Conservation (phyloP, 768 basidiomycete genomes). For the Rickenella mellea region DNA sequence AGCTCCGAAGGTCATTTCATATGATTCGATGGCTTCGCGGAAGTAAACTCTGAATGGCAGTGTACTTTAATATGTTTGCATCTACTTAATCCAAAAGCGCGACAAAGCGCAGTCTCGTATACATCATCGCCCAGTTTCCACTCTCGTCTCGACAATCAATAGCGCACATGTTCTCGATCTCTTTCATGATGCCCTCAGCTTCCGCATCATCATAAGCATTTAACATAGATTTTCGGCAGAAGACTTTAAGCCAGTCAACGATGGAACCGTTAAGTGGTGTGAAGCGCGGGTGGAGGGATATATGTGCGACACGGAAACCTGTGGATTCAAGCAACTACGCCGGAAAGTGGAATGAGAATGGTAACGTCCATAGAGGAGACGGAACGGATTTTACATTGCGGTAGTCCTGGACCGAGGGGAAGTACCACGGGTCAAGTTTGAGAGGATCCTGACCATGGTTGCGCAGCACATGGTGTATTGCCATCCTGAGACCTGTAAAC, state of each 20-base stretch:
- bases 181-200: slow-evolving; percentile 49
- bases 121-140: slow-evolving; percentile 66
- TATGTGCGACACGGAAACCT: slow-evolving; percentile 46
- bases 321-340: slow-evolving; percentile 43
- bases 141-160: slow-evolving; percentile 48
- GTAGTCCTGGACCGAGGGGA: slow-evolving; percentile 67
- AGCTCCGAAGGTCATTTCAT: no score
- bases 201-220: slow-evolving; percentile 39
- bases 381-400: slow-evolving; percentile 29
- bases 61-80: no score
- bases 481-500: slow-evolving; percentile 52
- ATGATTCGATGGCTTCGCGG: no score
- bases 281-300: slow-evolving; percentile 45
- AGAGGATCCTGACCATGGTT: slow-evolving; percentile 48
- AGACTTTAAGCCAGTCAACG: slow-evolving; percentile 60
- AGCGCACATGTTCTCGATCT: slow-evolving; percentile 47
- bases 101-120: slow-evolving; percentile 56
- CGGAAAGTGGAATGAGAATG: slow-evolving; percentile 2
- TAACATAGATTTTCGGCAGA: slow-evolving; percentile 54
- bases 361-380: not conserved
- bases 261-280: slow-evolving; percentile 45
- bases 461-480: slow-evolving; percentile 43
- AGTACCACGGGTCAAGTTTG: slow-evolving; percentile 74
- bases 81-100: slow-evolving; percentile 30
- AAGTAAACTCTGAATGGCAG: no score